phyloP scores from a whole-genome alignment of 352 stramenopile species.

The Phytopythium sindhum region DNA sequence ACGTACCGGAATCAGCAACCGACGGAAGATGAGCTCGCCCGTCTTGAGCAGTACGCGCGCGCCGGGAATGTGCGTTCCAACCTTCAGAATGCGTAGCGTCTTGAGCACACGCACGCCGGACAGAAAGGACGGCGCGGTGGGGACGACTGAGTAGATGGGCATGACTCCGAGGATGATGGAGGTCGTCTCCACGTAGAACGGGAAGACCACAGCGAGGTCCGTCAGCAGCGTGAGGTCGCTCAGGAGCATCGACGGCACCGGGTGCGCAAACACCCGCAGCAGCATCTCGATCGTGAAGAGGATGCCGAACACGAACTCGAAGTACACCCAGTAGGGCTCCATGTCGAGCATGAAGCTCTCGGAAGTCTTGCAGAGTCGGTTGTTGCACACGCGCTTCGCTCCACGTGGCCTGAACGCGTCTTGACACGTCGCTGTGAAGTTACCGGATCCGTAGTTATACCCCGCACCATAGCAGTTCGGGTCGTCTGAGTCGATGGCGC shows the following conservation, averaged over 20 bases:
- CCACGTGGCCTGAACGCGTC: conserved; percentile 22
- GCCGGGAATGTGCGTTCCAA: conserved; percentile 38
- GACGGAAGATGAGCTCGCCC: conserved; percentile 23
- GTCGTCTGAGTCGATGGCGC: conserved; percentile 12
- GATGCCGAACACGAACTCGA: conserved; percentile 38
- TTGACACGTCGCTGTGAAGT: conserved; percentile 16
- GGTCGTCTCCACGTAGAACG: conserved; percentile 29
- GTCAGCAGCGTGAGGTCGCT: conserved; percentile 19
- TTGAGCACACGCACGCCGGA: conserved; percentile 38
- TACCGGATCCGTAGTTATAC: conserved; percentile 32
- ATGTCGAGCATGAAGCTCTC: conserved; percentile 42
- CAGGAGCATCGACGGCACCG: conserved; percentile 21
- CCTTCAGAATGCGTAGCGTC: conserved; percentile 42
- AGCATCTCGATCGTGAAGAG: conserved; percentile 39
- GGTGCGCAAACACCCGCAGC: conserved; percentile 26
- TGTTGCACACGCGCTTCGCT: conserved; percentile 29
- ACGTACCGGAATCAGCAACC: conserved; percentile 39
- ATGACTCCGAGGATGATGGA: conserved; percentile 18
- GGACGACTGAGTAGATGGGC: conserved; percentile 34
- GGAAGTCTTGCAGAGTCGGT: conserved; percentile 37
- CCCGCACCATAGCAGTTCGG: conserved; percentile 22
- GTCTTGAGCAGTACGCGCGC: conserved; percentile 34
- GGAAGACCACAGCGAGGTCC: conserved; percentile 27
- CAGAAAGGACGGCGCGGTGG: conserved; percentile 41
- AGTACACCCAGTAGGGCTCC: conserved; percentile 46